Evolutionary conservation across 2,329 filamentous ascomycete genomes (phyloP).

Genomic region (Fusarium sp.): DNA sequence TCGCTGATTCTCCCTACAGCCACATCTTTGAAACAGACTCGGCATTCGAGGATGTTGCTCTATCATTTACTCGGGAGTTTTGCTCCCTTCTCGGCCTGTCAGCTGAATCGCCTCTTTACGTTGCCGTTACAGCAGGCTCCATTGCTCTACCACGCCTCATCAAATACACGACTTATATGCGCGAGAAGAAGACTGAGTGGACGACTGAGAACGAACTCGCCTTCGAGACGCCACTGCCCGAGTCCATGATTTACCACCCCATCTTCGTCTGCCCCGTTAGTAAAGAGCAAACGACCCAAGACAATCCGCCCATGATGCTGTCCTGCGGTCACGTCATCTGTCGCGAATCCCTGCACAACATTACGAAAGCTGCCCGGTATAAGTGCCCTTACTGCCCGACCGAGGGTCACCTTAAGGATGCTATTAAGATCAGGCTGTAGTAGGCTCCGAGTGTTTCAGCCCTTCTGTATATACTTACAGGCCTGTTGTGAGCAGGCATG

Average conservation of each 20-base stretch:
- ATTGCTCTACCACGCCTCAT: conserved; percentile 90
- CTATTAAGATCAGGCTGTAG: conserved; percentile 75
- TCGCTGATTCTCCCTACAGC: conserved; percentile 81
- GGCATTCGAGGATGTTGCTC: conserved; percentile 84
- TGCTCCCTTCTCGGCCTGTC: conserved; percentile 91
- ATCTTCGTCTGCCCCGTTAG: conserved; percentile 98
- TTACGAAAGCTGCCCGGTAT: conserved; percentile 83
- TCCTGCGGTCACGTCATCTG: conserved; percentile 95
- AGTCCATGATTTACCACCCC: conserved; percentile 81
- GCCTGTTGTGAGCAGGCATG: not conserved
- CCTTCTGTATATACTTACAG: not conserved
- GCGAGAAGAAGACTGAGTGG: conserved; percentile 92
- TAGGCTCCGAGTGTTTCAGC: conserved; percentile 48
- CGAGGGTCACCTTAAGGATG: conserved; percentile 82
- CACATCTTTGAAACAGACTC: conserved; percentile 78
- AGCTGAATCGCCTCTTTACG: conserved; percentile 90
- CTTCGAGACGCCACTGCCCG: conserved; percentile 73
- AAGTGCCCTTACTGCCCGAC: conserved; percentile 97
- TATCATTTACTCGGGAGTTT: conserved; percentile 93
- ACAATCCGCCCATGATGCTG: conserved; percentile 96
- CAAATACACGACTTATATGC: conserved; percentile 89
- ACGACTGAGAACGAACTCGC: conserved; percentile 90
- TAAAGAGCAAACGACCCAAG: conserved; percentile 93
- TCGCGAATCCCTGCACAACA: conserved; percentile 80
- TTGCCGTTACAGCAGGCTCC: conserved; percentile 90